These are phyloP conservation scores for Verticillium albo-atrum DNA, from an alignment of 2,329 filamentous ascomycete genomes.

Conservation along the genomic window DNA sequence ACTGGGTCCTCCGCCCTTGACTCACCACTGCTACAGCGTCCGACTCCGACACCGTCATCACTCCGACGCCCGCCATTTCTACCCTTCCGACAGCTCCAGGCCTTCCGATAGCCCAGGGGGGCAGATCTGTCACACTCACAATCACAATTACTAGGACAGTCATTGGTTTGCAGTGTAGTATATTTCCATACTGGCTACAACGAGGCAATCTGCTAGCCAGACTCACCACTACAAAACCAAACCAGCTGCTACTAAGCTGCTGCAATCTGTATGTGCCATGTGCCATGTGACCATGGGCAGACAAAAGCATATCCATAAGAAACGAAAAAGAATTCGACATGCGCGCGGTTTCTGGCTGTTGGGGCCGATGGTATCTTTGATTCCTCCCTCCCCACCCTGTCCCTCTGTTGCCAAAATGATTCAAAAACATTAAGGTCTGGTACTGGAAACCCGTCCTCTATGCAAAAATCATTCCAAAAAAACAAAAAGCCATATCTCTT, in stretches of 20 bases:
- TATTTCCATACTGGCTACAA: conserved; percentile 5
- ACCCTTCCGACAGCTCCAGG: not conserved
- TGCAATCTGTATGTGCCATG: not conserved
- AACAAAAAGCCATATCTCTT: not conserved
- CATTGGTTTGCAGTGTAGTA: conserved; percentile 3
- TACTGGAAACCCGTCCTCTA: not conserved
- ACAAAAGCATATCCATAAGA: conserved; percentile 5
- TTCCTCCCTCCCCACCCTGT: not conserved
- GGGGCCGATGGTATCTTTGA: conserved; percentile 11
- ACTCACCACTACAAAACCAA: conserved; percentile 1
- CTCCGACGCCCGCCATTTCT: not conserved
- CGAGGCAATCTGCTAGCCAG: conserved; percentile 4
- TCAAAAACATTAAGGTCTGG: not conserved
- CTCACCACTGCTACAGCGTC: not conserved
- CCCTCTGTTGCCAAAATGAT: not conserved
- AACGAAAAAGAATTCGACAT: conserved; percentile 4
- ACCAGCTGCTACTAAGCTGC: not conserved
- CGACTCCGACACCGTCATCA: not conserved
- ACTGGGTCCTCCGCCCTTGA: not conserved
- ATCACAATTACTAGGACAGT: not conserved
- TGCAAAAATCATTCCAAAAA: not conserved
- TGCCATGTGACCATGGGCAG: conserved; percentile 2
- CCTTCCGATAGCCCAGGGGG: not conserved
- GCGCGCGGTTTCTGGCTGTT: conserved; percentile 4
- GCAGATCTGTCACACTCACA: not conserved